Conservation (phyloP, 441 rosid species). For the Breynia disticha region DNA sequence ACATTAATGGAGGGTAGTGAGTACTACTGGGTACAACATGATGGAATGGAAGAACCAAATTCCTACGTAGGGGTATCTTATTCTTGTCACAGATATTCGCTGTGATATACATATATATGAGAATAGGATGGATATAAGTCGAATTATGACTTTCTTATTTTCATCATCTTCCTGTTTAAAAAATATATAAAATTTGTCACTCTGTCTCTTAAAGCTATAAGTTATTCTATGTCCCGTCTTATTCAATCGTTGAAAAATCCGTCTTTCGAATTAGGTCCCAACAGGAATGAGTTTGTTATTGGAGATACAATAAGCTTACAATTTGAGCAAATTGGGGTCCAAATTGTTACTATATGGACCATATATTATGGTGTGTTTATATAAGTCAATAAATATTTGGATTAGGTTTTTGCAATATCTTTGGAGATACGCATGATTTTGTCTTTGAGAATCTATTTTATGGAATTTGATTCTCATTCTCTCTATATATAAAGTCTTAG, state of each 20-base stretch:
- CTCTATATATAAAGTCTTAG: too few species aligned
- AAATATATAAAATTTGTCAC: too few species aligned
- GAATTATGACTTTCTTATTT: too few species aligned
- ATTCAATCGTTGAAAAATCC: too few species aligned
- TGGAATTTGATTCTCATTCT: too few species aligned
- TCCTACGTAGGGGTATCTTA: slow-evolving; percentile 12
- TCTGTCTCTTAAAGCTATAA: too few species aligned
- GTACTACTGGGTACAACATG: slow-evolving; percentile 12
- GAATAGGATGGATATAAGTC: too few species aligned
- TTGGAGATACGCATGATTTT: neutral
- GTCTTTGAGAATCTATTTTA: neutral
- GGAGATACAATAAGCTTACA: too few species aligned
- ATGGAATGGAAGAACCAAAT: neutral
- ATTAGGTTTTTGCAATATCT: neutral
- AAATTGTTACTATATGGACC: neutral
- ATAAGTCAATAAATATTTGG: neutral
- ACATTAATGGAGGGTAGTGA: slow-evolving; percentile 15
- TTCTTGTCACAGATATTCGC: slow-evolving; percentile 16
- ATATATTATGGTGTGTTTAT: neutral
- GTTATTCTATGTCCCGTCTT: too few species aligned
- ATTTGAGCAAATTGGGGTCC: slow-evolving; percentile 4
- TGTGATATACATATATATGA: too few species aligned
- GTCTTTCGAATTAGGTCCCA: too few species aligned
- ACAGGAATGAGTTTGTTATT: neutral
- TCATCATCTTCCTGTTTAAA: too few species aligned